Conservation (phyloP, 2,329 filamentous ascomycete species). For the Podosphaera fusca region DNA sequence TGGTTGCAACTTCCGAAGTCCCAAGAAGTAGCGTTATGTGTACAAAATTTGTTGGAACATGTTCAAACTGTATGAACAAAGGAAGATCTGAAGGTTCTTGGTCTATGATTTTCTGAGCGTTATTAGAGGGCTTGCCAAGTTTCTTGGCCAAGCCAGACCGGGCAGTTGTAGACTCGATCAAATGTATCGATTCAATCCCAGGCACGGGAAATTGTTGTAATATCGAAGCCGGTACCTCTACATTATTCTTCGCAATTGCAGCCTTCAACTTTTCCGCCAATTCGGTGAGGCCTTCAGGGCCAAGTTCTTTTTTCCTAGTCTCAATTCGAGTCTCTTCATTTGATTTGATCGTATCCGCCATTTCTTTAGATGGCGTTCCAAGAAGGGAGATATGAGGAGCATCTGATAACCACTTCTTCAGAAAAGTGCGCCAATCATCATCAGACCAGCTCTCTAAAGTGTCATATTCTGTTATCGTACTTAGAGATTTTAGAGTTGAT, state of each 20-base stretch:
- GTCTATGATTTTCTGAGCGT: conserved; percentile 56
- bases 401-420: conserved; percentile 66
- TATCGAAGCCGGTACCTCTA: conserved; percentile 61
- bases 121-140: conserved; percentile 42
- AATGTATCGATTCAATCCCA: conserved; percentile 74
- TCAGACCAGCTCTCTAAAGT: conserved; percentile 60
- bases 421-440: conserved; percentile 57
- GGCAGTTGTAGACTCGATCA: conserved; percentile 72
- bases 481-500: conserved; percentile 41
- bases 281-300: conserved; percentile 55
- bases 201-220: conserved; percentile 67
- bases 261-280: conserved; percentile 54
- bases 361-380: conserved; percentile 58
- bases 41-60: conserved; percentile 82
- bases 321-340: conserved; percentile 62
- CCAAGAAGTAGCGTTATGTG: conserved; percentile 63
- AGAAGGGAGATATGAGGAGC: conserved; percentile 73
- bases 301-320: conserved; percentile 55
- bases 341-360: conserved; percentile 60
- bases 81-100: conserved; percentile 37
- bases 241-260: conserved; percentile 74
- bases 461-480: conserved; percentile 36
- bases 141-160: conserved; percentile 55
- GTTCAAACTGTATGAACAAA: conserved; percentile 90
- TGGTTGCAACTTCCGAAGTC: conserved; percentile 52